These are phyloP conservation scores for Quercus dentata DNA, from an alignment of 306 rosid species.

Conservation along the genomic window DNA sequence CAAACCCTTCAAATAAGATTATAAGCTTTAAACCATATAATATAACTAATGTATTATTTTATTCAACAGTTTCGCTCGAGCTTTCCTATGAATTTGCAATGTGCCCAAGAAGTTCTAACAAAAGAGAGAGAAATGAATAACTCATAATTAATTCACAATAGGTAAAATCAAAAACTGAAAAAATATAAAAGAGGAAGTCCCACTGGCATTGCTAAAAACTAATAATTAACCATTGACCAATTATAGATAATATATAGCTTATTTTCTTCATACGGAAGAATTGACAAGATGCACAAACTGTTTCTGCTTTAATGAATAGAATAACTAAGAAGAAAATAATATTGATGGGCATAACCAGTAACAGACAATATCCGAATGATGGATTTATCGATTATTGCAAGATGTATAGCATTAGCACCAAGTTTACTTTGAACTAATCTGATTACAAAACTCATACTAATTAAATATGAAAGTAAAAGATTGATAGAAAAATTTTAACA, in stretches of 20 bases:
- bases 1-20: too few relatives aligned
- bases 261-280: neutral
- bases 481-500: neutral
- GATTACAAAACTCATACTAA: neutral
- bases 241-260: neutral
- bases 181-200: neutral
- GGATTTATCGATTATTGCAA: neutral
- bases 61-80: too few relatives aligned
- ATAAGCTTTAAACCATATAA: too few relatives aligned
- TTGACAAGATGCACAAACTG: neutral
- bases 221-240: too few relatives aligned
- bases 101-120: too few relatives aligned
- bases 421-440: neutral
- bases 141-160: too few relatives aligned
- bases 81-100: too few relatives aligned
- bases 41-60: too few relatives aligned
- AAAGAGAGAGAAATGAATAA: too few relatives aligned
- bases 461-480: neutral
- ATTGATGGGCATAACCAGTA: conserved; percentile 32
- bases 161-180: too few relatives aligned
- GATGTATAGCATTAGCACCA: neutral
- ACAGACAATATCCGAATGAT: neutral
- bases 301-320: neutral
- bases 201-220: neutral
- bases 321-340: neutral